Base-by-base conservation (phyloP, 2,329 filamentous ascomycete genomes). In the Xylaria sp. region DNA sequence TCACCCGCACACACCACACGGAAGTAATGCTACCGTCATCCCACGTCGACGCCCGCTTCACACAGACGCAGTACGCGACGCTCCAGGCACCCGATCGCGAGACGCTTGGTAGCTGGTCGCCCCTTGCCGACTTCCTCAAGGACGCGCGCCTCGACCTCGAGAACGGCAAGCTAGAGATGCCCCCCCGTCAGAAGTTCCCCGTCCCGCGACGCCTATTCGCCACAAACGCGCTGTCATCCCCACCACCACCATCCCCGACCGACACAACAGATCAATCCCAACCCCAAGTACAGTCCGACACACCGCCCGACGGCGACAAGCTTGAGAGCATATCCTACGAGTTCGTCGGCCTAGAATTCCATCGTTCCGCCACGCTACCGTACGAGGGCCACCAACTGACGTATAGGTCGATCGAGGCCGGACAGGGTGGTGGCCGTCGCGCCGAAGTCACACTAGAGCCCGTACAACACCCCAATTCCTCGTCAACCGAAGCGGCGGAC, bases 361-460 rank as follows among this genome's bases (percentile, higher is more conserved):
- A 83, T 54, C 84, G 85, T 65, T 77, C 79, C 27, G 76, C 84
- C 55, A 78, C 83, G 9, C 77, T 82, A 47, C 75, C 80, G 1
- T 84, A 82, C 75, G 69, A 78, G 6, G 81, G 80, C 51, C 82
- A 85, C 76, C 82, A 75, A 11, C 77, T 89, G 8, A 81, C 79
- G 7, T 88, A 88, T 80, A 85, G 81, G 21, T 83, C 81, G 72
- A 81, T 88, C 69, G 83, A 88, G 68, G 85, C 81, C 4, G 86
- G 85, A 0, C 80, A 81, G 59, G 83, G 85, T 66, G 84, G 83
- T 58, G 85, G 85, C 5, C 83, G 82, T 12, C 81, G 84, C n/a
- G 82, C 84, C 21, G 84, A 86, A 73, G 75, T 89, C 27, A 81
- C 79, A 1, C 79, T 89, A 7, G 79, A 83, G 50, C 80, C 81